Base-by-base conservation (phyloP, 495 filamentous ascomycete genomes). In the Penicillium argentinense region DNA sequence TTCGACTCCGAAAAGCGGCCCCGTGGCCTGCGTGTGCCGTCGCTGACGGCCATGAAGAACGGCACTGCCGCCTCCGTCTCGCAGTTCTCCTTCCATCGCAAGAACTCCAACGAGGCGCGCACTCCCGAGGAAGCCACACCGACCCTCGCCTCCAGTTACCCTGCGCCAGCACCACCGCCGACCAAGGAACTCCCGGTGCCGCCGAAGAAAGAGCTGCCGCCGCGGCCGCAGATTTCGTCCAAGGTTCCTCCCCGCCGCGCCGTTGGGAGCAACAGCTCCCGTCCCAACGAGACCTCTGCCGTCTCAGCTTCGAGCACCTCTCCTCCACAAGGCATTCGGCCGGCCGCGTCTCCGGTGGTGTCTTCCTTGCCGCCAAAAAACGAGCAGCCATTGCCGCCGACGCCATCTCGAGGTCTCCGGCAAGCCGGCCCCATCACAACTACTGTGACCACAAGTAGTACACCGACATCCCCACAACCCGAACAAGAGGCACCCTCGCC, bases 1-100 rank as follows among this genome's bases (percentile, higher is more conserved):
- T 60, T 68, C 42, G 70, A 73, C 33, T 63, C 68, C 12, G 70
- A 71, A 21, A 70, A 69, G 28, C 66, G 68, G 41, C 59, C 68
- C 8, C 61, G 62, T 0, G 70, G 70, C 22, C 54, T 73, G 37
- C 66, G 70, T 36, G 56, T 72, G 9, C 66, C 68, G 0, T 71
- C 69, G 9, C 56, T 69, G 11, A 61, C 66, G 32, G 59, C 62
- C 5, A 63, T 66, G 42, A 71, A 69, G 49, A 45, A 30, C 23
- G 45, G 57, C 14, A 42, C 38, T 19, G 39, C 46, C 30, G 45
- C 51, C 9, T 24, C 52, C 22, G 57, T 42, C 25, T 62, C 59
- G 11, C 59, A 60, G 34, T 57, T 54, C 38, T 52, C 56, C 11
- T 52, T 60, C 27, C 43, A 47, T 27, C 47, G 47, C 39, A 59